Base-by-base conservation (phyloP, 768 basidiomycete genomes). In the Lentinula boryana region DNA sequence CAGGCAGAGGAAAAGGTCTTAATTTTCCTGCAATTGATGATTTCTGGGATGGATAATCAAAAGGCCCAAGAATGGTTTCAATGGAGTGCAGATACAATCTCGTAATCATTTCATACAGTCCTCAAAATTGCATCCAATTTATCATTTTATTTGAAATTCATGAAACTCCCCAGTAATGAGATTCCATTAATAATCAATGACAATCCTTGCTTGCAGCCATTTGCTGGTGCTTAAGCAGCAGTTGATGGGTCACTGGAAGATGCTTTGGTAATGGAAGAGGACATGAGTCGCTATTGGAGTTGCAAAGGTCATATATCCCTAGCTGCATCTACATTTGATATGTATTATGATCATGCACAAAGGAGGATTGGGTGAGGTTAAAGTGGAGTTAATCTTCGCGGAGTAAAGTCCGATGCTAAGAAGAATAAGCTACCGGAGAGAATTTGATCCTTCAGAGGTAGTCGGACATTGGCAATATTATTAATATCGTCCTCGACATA, bases 41-140 rank as follows among this genome's bases (percentile, higher is more conserved):
- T 65, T 1, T 73, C 69, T 35, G 74, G 74, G 2, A 44, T 65
- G 16, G 54, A 66, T 1, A 68, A 66, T 60, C 55, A 63, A 1
- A 65, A 71, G 43, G 62, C 73, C 41, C 68, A 70, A 58, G 76
- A 78, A 54, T 53, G 67, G 5, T 78, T 79, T 62, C 76, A 78
- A 60, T 50, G 68, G 4, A 74, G 72, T 64, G 71, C 67, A 9
- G 74, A 75, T 23, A 77, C 76, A 3, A 72, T 78, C 15, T 74
- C 71, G 16, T 70, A 68, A 55, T 64, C 27, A 48, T 67, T 73
- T 56, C 63, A 65, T 53, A 41, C 60, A 2, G 63, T 72, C 2
- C 35, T 68, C 2, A 53, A 67, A 5, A 63, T 69, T 16, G 23
- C 70, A 49, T 62, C 58, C 62, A 68, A 68, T 13, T n/a, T n/a